Conservation (phyloP, 257 asterid genomes). For the Mitragyna speciosa region DNA sequence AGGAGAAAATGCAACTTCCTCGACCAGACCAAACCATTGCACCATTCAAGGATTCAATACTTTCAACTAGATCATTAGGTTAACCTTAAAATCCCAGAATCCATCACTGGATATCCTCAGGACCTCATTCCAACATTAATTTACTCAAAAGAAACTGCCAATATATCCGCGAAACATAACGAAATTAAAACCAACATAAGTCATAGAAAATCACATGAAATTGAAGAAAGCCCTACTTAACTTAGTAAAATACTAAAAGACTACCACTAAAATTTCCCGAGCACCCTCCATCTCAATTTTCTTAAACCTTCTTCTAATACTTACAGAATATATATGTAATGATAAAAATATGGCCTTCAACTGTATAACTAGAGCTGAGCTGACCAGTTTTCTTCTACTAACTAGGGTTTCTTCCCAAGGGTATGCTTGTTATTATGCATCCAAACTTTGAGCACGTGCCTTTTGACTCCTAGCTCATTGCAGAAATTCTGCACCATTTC, state of each 20-base stretch:
- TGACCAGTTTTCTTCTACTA: background rate
- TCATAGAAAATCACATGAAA: slow-evolving; percentile 2
- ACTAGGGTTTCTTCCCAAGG: slow-evolving; percentile 69
- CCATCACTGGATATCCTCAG: no score
- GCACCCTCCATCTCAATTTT: slow-evolving; percentile 6
- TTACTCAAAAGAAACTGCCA: background rate
- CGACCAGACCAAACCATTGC: background rate
- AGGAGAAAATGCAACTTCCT: no score
- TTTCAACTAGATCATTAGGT: background rate
- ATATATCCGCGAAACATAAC: background rate
- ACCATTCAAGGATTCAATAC: background rate
- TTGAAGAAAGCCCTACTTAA: slow-evolving; percentile 8
- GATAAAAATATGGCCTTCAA: no score
- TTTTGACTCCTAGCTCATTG: slow-evolving; percentile 52
- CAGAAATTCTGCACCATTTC: slow-evolving; percentile 62
- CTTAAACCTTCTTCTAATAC: background rate
- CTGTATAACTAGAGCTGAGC: no score
- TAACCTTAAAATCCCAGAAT: no score
- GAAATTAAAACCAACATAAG: background rate
- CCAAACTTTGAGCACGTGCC: slow-evolving; percentile 83
- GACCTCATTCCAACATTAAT: background rate
- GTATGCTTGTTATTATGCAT: slow-evolving; percentile 84
- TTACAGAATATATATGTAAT: slow-evolving; percentile 1
- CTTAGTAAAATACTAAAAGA: background rate
- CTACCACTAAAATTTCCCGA: background rate